Evolutionary conservation across 2,329 filamentous ascomycete species (phyloP).

Genomic region (Colletotrichum sojae): DNA sequence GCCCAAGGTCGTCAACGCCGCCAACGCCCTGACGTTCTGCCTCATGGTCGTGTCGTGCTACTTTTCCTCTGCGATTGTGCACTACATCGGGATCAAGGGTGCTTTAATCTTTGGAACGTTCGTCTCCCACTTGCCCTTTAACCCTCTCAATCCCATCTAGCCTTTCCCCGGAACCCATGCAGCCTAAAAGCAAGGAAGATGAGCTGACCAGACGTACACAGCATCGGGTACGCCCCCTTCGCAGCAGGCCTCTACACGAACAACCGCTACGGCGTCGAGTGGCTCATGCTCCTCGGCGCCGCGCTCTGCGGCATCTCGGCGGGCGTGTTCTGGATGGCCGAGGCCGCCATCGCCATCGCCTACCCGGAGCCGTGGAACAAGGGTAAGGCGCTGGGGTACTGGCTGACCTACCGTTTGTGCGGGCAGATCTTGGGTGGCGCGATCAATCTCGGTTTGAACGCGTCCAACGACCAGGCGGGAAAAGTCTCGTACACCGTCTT

Average conservation of each 20-base stretch:
- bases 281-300: conserved; percentile 78
- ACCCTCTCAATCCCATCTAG: too few relatives aligned
- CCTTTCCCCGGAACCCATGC: neutral
- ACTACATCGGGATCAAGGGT: conserved; percentile 78
- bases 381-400: conserved; percentile 76
- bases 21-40: conserved; percentile 80
- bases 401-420: conserved; percentile 71
- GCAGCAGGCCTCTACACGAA: conserved; percentile 81
- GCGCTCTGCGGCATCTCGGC: conserved; percentile 79
- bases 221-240: conserved; percentile 78
- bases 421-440: conserved; percentile 81
- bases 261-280: conserved; percentile 77
- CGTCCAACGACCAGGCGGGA: conserved; percentile 68
- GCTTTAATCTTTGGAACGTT: conserved; percentile 78
- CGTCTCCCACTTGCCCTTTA: too few relatives aligned
- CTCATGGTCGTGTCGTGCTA: conserved; percentile 81
- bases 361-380: conserved; percentile 80
- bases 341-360: conserved; percentile 79
- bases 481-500: conserved; percentile 79
- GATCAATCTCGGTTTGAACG: conserved; percentile 79
- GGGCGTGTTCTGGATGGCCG: conserved; percentile 82
- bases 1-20: conserved; percentile 78
- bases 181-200: too few relatives aligned
- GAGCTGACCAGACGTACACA: conserved; percentile 38
- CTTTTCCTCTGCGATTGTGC: conserved; percentile 74